phyloP scores from a whole-genome alignment of 768 basidiomycete genomes.

The Russula brevipes region DNA sequence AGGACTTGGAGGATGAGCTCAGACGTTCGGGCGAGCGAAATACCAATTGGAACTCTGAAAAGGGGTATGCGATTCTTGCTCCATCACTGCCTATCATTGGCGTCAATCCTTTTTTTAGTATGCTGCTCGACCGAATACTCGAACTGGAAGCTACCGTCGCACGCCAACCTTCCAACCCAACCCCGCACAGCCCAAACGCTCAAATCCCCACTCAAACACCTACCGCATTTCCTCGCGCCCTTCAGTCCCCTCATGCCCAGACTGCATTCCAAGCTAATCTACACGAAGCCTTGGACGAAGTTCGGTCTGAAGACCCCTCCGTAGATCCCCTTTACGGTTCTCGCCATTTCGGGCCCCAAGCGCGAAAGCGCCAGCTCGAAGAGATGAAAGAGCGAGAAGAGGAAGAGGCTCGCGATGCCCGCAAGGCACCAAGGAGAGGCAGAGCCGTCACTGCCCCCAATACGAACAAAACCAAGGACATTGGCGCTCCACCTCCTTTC shows the following conservation, averaged over 20 bases:
- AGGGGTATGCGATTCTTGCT: slow-evolving; percentile 45
- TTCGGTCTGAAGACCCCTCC: slow-evolving; percentile 41
- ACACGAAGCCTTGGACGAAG: slow-evolving; percentile 45
- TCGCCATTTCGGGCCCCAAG: slow-evolving; percentile 42
- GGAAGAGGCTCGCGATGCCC: slow-evolving; percentile 43
- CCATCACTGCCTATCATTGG: slow-evolving; percentile 16
- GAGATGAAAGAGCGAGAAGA: slow-evolving; percentile 38
- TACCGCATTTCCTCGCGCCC: slow-evolving; percentile 47
- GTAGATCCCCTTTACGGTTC: slow-evolving; percentile 44
- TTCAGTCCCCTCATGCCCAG: slow-evolving; percentile 41
- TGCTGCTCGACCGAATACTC: slow-evolving; percentile 54
- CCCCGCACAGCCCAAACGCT: slow-evolving; percentile 22
- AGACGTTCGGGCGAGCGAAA: slow-evolving; percentile 60
- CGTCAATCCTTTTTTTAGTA: slow-evolving; percentile 33
- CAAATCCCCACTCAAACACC: slow-evolving; percentile 34
- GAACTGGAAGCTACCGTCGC: slow-evolving; percentile 46
- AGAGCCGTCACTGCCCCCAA: slow-evolving; percentile 24
- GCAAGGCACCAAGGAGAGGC: slow-evolving; percentile 34
- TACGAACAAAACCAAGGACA: slow-evolving; percentile 40
- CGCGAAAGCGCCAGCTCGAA: slow-evolving; percentile 42
- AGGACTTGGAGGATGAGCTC: slow-evolving; percentile 53
- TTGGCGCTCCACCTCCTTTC: slow-evolving; percentile 28
- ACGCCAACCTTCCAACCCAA: slow-evolving; percentile 31
- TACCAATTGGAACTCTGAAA: slow-evolving; percentile 54
- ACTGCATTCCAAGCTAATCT: slow-evolving; percentile 45